Conservation (phyloP, 1,284 basidiomycete species). For the Pseudozyma hubeiensis region DNA sequence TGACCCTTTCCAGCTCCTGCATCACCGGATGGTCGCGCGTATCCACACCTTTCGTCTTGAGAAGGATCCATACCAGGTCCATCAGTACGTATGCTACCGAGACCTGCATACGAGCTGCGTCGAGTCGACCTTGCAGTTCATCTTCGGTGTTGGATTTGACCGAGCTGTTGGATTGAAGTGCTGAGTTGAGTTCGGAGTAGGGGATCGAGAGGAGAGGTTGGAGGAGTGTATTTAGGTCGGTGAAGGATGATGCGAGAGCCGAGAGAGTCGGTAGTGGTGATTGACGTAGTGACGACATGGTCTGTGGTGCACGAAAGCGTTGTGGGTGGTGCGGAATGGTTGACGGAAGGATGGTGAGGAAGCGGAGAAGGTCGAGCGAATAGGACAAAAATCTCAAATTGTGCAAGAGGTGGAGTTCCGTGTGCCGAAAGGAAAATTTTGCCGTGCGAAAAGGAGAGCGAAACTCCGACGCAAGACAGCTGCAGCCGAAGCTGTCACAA, state of each 20-base stretch:
- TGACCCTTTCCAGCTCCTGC: slow-evolving; percentile 55
- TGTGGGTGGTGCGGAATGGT: background rate
- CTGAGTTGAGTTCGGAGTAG: slow-evolving; percentile 31
- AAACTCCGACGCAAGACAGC: slow-evolving; percentile 30
- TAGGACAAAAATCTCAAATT: slow-evolving; percentile 6
- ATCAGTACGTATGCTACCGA: slow-evolving; percentile 54
- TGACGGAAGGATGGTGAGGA: slow-evolving; percentile 13
- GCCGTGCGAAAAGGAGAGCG: slow-evolving; percentile 20
- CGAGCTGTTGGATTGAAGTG: slow-evolving; percentile 28
- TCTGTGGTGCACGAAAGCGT: slow-evolving; percentile 3
- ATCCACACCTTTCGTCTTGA: slow-evolving; percentile 58
- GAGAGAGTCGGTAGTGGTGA: slow-evolving; percentile 37
- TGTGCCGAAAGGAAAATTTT: slow-evolving; percentile 18
- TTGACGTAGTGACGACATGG: slow-evolving; percentile 43
- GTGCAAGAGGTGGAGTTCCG: slow-evolving; percentile 11
- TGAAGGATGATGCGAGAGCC: slow-evolving; percentile 28
- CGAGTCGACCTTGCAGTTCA: slow-evolving; percentile 52
- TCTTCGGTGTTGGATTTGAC: slow-evolving; percentile 4
- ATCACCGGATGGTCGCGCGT: slow-evolving; percentile 50
- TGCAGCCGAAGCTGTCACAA: slow-evolving; percentile 47
- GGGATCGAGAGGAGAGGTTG: slow-evolving; percentile 33
- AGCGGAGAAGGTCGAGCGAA: slow-evolving; percentile 18
- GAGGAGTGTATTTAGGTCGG: slow-evolving; percentile 24
- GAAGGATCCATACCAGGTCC: slow-evolving; percentile 59
- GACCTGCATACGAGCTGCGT: slow-evolving; percentile 54